These are phyloP conservation scores for Bryoglossum gracile DNA, from an alignment of 495 filamentous ascomycete genomes.

Conservation along the genomic window DNA sequence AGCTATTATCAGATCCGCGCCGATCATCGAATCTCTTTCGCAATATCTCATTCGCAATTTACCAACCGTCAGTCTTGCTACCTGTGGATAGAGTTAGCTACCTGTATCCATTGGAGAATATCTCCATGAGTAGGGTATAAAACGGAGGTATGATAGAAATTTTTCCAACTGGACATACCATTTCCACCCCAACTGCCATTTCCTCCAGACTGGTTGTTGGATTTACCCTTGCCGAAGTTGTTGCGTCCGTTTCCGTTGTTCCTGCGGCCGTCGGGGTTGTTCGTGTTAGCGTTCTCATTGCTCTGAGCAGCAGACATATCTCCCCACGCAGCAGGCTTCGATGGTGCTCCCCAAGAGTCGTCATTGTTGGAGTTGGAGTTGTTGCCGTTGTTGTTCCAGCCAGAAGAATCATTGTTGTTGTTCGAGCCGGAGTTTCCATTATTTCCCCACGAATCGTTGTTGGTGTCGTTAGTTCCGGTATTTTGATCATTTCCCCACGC, in stretches of 20 bases:
- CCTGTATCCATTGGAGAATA: no score
- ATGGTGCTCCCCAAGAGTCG: slow-evolving; percentile 5
- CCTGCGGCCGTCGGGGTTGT: not conserved
- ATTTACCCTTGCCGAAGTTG: not conserved
- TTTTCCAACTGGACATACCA: no score
- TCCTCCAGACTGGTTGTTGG: not conserved
- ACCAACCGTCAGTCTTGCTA: no score
- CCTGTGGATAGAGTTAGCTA: no score
- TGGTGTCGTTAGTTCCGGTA: slow-evolving; percentile 6
- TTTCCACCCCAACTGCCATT: no score
- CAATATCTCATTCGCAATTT: no score
- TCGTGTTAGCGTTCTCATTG: not conserved
- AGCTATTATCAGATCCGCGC: no score
- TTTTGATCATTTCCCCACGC: not conserved
- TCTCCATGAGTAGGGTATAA: no score
- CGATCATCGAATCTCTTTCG: no score
- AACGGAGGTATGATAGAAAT: no score
- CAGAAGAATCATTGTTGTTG: not conserved
- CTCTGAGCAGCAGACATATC: slow-evolving; percentile 17
- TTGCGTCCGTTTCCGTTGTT: not conserved
- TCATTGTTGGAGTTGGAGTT: slow-evolving; percentile 3
- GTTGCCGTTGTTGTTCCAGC: slow-evolving; percentile 8
- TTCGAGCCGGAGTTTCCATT: not conserved
- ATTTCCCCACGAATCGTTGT: slow-evolving; percentile 2
- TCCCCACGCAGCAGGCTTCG: slow-evolving; percentile 11